Evolutionary conservation across 2,329 filamentous ascomycete genomes (phyloP), one percentile per base, ranked within the genome.

Genomic region (Orbilia ellipsospora): DNA sequence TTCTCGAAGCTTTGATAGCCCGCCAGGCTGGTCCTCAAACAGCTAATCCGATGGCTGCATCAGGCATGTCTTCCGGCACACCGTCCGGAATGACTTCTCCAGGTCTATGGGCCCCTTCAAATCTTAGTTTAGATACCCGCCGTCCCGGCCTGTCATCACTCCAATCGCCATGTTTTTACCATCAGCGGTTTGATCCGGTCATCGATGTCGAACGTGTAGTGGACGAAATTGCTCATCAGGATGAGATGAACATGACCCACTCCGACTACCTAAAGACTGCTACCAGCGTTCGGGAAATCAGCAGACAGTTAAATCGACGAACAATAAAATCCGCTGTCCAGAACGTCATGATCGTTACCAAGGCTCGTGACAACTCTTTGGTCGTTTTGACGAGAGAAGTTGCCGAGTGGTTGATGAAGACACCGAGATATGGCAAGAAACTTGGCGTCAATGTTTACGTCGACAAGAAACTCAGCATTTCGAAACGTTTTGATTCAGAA

Each of bases 291-390:
- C 90, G 95, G 63, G 95, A 99, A 83, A 94, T 99, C 12, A 96
- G 93, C 15, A 94, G 96, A 83, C 95, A 98, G 83, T 86, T 99
- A 72, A 94, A 97, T 84, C 89, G 94, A 67, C 89, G 93, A 48
- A 94, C 95, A 20, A 93, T 98, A 83, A 95, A 92, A 83, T 90
- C 94, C 78, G 94, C 94, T 10, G 94, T 99, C 55, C 89, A 89
- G 80, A 97, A 93, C 82, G 88, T 99, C 80, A 98, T 99, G 95
- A 97, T 99, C 80, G 92, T 99, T 78, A 99, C 95, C 77, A 99
- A 98, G 83, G 95, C 95, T 20, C 89, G 95, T 77, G 95, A 99
- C 84, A 98, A 99, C 81, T 89, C 92, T 79, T 87, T 99, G 15
- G 94, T 99, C 40, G 88, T 91, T 79, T 86, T 97, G 78, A 99